These are phyloP conservation scores for Cotoneaster glaucophyllus DNA, from an alignment of 306 rosid species.

Conservation along the genomic window DNA sequence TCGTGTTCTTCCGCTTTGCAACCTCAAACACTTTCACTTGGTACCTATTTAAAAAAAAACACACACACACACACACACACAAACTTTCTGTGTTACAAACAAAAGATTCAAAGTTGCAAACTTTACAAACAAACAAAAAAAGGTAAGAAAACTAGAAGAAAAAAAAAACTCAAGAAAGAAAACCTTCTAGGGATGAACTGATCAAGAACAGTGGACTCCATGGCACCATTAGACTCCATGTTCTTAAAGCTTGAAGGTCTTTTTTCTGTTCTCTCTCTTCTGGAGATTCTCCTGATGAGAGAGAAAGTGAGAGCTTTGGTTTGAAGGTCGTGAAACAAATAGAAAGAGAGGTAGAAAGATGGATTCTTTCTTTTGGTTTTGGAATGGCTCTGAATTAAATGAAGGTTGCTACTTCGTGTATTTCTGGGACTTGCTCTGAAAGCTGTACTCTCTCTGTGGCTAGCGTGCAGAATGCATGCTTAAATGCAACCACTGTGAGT, in stretches of 20 bases:
- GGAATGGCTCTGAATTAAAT: no score
- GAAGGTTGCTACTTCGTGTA: no score
- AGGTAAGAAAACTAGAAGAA: background rate
- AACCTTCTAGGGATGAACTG: slow-evolving; percentile 59
- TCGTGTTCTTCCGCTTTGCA: slow-evolving; percentile 59
- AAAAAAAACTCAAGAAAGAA: background rate
- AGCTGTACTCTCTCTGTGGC: background rate
- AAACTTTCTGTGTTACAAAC: background rate
- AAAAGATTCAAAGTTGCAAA: background rate
- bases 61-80: background rate
- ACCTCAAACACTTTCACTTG: slow-evolving; percentile 59
- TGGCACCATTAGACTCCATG: background rate
- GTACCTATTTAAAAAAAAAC: slow-evolving; percentile 31
- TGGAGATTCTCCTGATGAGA: no score
- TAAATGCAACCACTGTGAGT: background rate
- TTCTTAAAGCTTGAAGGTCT: background rate
- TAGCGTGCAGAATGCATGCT: background rate
- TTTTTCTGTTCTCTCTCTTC: no score
- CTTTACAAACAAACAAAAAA: background rate
- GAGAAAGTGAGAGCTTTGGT: no score
- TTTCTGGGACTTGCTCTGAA: background rate
- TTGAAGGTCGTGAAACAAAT: no score
- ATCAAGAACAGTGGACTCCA: background rate
- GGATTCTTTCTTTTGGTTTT: no score
- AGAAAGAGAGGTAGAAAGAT: no score